Base-by-base conservation (phyloP, 2,329 filamentous ascomycete species). In the Thelonectria blattea region DNA sequence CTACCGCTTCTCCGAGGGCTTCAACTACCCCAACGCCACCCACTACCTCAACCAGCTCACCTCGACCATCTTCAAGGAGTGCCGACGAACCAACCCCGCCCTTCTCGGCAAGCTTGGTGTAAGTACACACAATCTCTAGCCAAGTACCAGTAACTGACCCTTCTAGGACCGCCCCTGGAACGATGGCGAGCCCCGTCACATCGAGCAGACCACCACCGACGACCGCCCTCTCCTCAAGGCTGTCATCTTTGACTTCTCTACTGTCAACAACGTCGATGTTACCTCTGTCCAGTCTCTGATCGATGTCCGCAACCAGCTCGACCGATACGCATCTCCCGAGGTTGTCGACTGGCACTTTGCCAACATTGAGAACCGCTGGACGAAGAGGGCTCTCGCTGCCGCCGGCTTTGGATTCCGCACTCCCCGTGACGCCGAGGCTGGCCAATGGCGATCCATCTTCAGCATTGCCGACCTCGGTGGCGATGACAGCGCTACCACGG, bases 381-480 rank as follows among this genome's bases (percentile, higher is more conserved):
- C 84, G 2, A 80, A 83, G 60, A 80, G 83, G n/a, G 83, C 84
- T 1, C 75, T 87, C 2, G 79, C 79, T 1, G 80, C 80, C 6
- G 83, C 82, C 3, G 83, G 83, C 1, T 86, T 86, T 62, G 84
- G 84, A 9, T 76, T 72, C 68, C 73, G 72, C 11, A 75, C 74
- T 6, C 77, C 68, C 10, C 70, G 63, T n/a, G 43, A 65, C 45
- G 66, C 68, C 10, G 66, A 72, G 17, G 53, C 71, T 2, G 71
- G 70, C 15, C 68, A 75, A 18, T 77, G 74, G 75, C 93, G 92
- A 76, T 91, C 92, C 20, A 93, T 98, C 68, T 98, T 97, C 83
- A 92, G 88, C 72, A 93, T 98, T 34, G 92, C 94, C 1, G 92
- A 97, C 71, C 87, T 96, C 52, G 88, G 92, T 60, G 90, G 93